Evolutionary conservation across 2,329 filamentous ascomycete genomes (phyloP), one percentile per base, ranked within the genome.

Genomic region (Trichophyton mentagrophytes): DNA sequence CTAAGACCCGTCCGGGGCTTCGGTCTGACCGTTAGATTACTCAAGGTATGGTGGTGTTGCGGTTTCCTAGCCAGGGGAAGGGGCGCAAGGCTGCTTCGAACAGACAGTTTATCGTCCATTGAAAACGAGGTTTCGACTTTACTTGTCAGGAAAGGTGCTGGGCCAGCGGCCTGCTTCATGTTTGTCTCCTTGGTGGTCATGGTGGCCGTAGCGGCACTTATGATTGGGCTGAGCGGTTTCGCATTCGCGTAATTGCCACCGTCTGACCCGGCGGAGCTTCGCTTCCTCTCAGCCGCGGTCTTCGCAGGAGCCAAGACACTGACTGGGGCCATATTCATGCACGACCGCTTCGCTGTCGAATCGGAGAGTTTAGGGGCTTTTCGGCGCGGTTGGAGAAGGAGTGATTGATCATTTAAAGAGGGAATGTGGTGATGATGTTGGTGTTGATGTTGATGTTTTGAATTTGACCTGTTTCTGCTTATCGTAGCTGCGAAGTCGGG

Each of bases 321-420:
- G 27, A 17, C 27, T n/a, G 49, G 22, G 7, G 11, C 15, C 13
- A 53, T 30, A 33, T 53, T 53, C 2, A 36, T 40, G 40, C 13
- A 57, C 44, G 20, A 58, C 58, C 36, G 46, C 6, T 22, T 49
- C 15, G 44, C 27, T 51, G n/a, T 20, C 17, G 47, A 7, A 49
- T 51, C 40, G 13, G 61, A 56, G n/a, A 63, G 40, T 20, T 60
- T 63, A 17, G 61, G 61, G n/a, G 61, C 58, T 44, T 63, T 63
- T 42, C 61, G 46, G 3, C 36, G 49, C 20, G 22, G 49, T 30
- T 53, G 49, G 2, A 53, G 49, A 8, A 53, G 22, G 4, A 53
- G 13, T 15, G 49, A 33, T 17, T 53, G 49, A 27, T 53, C 49
- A n/a, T 53, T 53, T 25, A 33, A 53, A 13, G 33, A 47, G 13